Evolutionary conservation across 345 rosid species (phyloP).

Genomic region (Camelina laxa): DNA sequence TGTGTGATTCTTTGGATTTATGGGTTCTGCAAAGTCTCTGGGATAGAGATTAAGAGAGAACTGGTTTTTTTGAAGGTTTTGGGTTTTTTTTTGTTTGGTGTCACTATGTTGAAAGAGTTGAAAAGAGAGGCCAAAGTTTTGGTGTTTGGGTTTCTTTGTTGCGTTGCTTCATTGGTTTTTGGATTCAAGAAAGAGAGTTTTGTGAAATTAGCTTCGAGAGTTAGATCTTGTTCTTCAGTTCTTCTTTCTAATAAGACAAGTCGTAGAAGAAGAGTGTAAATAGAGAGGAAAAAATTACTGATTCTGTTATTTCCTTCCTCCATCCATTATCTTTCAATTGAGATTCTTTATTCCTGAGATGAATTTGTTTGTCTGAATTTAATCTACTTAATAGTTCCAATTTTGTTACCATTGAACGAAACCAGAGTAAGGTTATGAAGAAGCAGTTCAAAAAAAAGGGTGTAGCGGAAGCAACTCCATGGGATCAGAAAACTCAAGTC

Average conservation of each 20-base stretch:
- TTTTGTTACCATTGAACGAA: not conserved
- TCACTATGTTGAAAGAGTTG: constrained; percentile 20
- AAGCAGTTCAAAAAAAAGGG: constrained; percentile 12
- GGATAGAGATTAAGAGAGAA: constrained; percentile 32
- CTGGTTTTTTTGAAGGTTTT: constrained; percentile 31
- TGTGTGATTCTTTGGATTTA: constrained; percentile 34
- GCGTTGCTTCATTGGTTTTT: constrained; percentile 27
- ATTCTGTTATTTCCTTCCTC: constrained; percentile 3
- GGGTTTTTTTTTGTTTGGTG: constrained; percentile 23
- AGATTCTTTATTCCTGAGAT: not conserved
- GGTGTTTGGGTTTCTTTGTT: constrained; percentile 27
- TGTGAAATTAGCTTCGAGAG: not conserved
- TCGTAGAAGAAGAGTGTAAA: constrained; percentile 34
- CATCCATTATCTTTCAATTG: not conserved
- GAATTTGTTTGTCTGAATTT: not conserved
- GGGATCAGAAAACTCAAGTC: constrained; percentile 3
- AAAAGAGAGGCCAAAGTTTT: constrained; percentile 31
- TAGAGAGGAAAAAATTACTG: not conserved
- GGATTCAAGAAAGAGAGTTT: constrained; percentile 31
- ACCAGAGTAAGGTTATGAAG: constrained; percentile 4
- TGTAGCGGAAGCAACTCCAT: constrained; percentile 22
- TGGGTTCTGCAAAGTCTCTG: constrained; percentile 34
- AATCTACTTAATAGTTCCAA: not conserved
- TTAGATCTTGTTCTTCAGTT: constrained; percentile 25
- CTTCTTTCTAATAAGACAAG: constrained; percentile 20